Evolutionary conservation across 169 alveolate genomes (phyloP).

Genomic region (Eimeria necatrix): DNA sequence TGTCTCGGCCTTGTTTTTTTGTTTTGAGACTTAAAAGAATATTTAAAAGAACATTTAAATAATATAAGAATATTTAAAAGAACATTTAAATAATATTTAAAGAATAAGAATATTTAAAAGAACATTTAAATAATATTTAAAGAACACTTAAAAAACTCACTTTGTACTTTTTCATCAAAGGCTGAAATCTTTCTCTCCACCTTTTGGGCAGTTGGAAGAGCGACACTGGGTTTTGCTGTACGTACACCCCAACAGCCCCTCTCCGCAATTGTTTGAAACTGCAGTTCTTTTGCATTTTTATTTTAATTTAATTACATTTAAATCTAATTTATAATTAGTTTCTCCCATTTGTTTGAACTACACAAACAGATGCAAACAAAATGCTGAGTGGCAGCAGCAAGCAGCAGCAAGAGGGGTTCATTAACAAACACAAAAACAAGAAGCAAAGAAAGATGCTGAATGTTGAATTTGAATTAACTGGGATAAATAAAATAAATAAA

Average conservation of each 20-base stretch:
- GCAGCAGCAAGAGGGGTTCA: neutral
- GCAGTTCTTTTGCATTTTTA: too few relatives aligned
- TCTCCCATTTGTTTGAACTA: too few relatives aligned
- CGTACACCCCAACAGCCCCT: neutral
- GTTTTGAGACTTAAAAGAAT: neutral
- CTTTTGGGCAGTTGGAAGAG: conserved; percentile 6
- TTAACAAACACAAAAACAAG: neutral
- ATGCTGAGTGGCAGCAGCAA: too few relatives aligned
- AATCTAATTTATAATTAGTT: too few relatives aligned
- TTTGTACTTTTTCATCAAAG: conserved; percentile 4
- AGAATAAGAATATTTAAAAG: neutral
- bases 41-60: neutral
- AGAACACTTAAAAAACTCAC: neutral
- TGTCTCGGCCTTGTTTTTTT: too few relatives aligned
- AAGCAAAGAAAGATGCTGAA: neutral
- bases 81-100: neutral
- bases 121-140: neutral
- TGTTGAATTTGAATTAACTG: too few relatives aligned
- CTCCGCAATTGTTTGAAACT: too few relatives aligned
- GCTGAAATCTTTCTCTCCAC: neutral
- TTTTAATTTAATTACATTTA: too few relatives aligned
- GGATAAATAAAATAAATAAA: neutral
- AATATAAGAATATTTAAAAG: neutral
- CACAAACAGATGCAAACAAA: too few relatives aligned
- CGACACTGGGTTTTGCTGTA: neutral